Evolutionary conservation across 2,329 filamentous ascomycete genomes (phyloP).

Genomic region (Microascus cirrosus): DNA sequence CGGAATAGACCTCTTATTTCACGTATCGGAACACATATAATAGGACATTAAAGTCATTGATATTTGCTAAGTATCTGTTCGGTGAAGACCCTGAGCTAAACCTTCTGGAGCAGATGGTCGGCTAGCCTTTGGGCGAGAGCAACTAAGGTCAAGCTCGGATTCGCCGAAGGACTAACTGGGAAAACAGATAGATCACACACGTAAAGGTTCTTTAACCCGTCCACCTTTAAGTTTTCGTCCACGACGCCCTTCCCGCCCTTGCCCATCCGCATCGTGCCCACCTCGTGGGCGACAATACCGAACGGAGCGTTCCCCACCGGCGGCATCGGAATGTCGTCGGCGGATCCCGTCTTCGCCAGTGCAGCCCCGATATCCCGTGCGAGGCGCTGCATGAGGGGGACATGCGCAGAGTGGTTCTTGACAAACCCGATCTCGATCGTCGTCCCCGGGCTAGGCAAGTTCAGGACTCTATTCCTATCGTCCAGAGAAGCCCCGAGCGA

Average conservation of each 20-base stretch:
- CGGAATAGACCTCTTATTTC: no score
- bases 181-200: constrained; percentile 4
- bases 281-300: constrained; percentile 2
- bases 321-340: neutral
- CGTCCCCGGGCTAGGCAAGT: constrained; percentile 1
- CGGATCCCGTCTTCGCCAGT: neutral
- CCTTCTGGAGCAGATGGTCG: constrained; percentile 1
- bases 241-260: constrained; percentile 1
- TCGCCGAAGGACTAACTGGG: constrained; percentile 1
- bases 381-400: constrained; percentile 1
- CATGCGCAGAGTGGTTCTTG: neutral
- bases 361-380: constrained; percentile 1
- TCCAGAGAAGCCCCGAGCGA: neutral
- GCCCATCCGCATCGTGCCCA: constrained; percentile 4
- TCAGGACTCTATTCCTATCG: constrained; percentile 2
- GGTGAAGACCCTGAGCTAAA: neutral
- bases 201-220: constrained; percentile 1
- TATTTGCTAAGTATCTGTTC: no score
- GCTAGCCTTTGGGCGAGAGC: constrained; percentile 1
- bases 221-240: constrained; percentile 1
- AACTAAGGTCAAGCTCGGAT: constrained; percentile 1
- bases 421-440: constrained; percentile 1
- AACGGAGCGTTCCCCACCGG: neutral
- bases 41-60: no score
- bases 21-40: no score